Conservation (phyloP, 345 rosid species). For the Acer yangbiense region DNA sequence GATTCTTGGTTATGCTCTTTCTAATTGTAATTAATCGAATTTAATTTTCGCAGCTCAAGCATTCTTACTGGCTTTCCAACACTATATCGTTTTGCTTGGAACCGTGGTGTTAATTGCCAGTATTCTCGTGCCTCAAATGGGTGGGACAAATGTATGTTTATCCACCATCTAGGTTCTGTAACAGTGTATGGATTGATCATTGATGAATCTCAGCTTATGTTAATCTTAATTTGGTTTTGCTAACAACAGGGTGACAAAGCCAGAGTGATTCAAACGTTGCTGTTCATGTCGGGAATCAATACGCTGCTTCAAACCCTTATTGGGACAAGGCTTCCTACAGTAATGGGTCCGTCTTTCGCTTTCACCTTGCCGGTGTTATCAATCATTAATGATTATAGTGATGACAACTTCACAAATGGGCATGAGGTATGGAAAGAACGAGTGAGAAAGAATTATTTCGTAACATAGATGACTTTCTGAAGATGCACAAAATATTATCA, state of each 20-base stretch:
- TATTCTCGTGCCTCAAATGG: conserved; percentile 77
- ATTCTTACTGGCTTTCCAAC: conserved; percentile 79
- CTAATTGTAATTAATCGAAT: conserved; percentile 4
- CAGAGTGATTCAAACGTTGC: conserved; percentile 71
- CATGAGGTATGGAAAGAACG: conserved; percentile 52
- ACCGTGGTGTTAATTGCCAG: conserved; percentile 70
- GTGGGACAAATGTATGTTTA: conserved; percentile 74
- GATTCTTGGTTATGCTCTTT: not conserved
- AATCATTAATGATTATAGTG: conserved; percentile 66
- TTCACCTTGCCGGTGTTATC: conserved; percentile 74
- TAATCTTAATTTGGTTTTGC: conserved; percentile 21
- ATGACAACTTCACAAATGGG: conserved; percentile 48
- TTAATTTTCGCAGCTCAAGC: conserved; percentile 61
- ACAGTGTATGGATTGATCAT: not conserved
- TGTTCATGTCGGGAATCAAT: conserved; percentile 92
- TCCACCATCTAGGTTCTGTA: not conserved
- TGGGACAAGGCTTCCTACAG: conserved; percentile 92
- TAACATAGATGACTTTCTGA: too few relatives aligned
- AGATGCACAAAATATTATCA: too few relatives aligned
- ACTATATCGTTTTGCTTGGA: conserved; percentile 92
- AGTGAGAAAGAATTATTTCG: too few relatives aligned
- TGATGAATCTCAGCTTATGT: not conserved
- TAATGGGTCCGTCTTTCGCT: conserved; percentile 91
- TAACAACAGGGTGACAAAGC: conserved; percentile 83
- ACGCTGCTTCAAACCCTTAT: conserved; percentile 83